Evolutionary conservation across 169 alveolate genomes (phyloP), one percentile per base, ranked within the genome.

Genomic region (Cryptosporidium viatorum): DNA sequence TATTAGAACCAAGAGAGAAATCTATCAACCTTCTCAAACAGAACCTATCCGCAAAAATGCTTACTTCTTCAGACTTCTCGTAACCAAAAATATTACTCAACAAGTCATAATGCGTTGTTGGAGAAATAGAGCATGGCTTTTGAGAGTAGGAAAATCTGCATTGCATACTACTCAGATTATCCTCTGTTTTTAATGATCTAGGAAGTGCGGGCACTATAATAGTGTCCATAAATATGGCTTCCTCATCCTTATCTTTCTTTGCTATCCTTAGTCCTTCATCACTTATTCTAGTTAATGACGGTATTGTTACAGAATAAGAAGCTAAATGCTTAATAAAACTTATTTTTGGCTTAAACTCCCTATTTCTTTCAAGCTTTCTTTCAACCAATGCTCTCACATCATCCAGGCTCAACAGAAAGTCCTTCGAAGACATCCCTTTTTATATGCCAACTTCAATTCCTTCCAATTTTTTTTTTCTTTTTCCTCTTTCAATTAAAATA

Each of bases 111-210:
- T 73, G 86, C 14, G 86, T 73, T n/a, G 71, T 8, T 12, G 86
- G 86, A n/a, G 86, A 52, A 7, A 73, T 58, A 8, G 51, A 37
- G 1, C 71, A 55, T 18, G 86, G 71, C 60, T 73, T 73, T 21
- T 73, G 69, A 18, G 86, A 73, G 26, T 73, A 73, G 23, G 86
- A 55, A 51, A 73, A 73, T 41, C 71, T 52, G 0, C 86, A 73
- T 29, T 55, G 51, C 29, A 73, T 3, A 31, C 55, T 73, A 52
- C 65, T 59, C 71, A 73, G 39, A 73, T 55, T 55, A 16, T 59
- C 55, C 59, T 73, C 86, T 12, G 65, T 58, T 26, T 37, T 73
- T 12, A 73, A 43, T 10, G 86, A 73, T 55, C 86, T 52, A 3
- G 86, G 71, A 0, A 73, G 51, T 55, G 86, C 71, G 2, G 86